These are phyloP conservation scores for Colletotrichum siamense DNA, from an alignment of 2,329 filamentous ascomycete genomes.

Conservation along the genomic window DNA sequence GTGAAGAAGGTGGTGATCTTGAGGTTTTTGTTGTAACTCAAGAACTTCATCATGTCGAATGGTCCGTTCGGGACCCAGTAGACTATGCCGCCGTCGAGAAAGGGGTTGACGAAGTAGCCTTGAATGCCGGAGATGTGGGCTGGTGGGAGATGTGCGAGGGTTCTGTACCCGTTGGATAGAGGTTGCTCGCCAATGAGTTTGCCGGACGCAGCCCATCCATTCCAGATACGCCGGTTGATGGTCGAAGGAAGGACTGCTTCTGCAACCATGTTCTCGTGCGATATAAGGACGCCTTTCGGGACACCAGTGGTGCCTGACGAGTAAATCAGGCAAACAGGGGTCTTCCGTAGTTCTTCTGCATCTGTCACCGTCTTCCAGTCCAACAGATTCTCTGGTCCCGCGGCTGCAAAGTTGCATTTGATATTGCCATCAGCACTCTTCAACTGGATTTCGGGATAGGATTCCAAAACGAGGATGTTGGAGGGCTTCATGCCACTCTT, in stretches of 20 bases:
- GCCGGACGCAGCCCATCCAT: neutral
- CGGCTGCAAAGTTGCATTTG: neutral
- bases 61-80: neutral
- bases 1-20: constrained; percentile 1
- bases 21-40: neutral
- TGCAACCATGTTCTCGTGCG: neutral
- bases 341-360: neutral
- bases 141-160: constrained; percentile 8
- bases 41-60: neutral
- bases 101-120: constrained; percentile 7
- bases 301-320: neutral
- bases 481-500: neutral
- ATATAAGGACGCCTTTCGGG: neutral
- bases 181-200: neutral
- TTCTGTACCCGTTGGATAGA: neutral
- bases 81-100: neutral
- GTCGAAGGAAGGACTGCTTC: neutral
- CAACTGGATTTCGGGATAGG: neutral
- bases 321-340: neutral
- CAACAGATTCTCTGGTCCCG: neutral
- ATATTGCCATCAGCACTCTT: neutral
- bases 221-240: neutral
- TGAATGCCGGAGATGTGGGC: constrained; percentile 3
- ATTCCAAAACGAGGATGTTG: neutral
- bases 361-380: neutral